Evolutionary conservation across 257 asterid genomes (phyloP), one percentile per base, ranked within the genome.

Genomic region (Paraleonurus japonicus): DNA sequence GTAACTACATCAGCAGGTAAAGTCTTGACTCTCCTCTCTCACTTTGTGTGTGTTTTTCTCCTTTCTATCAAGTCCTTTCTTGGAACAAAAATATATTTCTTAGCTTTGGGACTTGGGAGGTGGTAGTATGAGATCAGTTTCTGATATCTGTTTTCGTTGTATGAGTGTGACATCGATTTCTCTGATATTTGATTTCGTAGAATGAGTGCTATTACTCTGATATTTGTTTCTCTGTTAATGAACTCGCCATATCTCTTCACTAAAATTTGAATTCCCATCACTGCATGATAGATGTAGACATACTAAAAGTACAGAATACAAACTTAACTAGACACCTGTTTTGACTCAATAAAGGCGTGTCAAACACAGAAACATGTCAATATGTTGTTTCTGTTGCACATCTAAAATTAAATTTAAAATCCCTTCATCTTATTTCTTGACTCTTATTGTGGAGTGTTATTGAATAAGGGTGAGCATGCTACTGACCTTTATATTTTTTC

Each of bases 1-100:
- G 98, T 78, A 94, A 91, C 78, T 94, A 94, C 85, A 82, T 94
- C 81, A 94, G 98, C 96, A 91, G 99, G 99, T 91, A 37, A 66
- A 55, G 26, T 22, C n/a, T 7, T 62, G 50, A 7, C 51, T 45
- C 13, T 28, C 55, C 60, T 53, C 6, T 54, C 17, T 57, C n/a
- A n/a, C 24, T 50, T 7, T 22, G 57, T 63, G 66, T 50, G 50
- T 71, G 61, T 32, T 4, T 1, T 32, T 0, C 8, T 32, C n/a
- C 41, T 32, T 28, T 9, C 28, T 17, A 11, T 30, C 58, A 51
- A 41, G 26, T 15, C 7, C 16, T 12, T 5, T 17, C 7, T 68
- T 32, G 73, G 53, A 28, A 20, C 53, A 27, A 13, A 59, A 61
- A 47, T 72, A 15, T 35, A 59, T 41, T 17, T 51, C 27, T 19